These are phyloP conservation scores for Cetradonia linearis DNA, from an alignment of 495 filamentous ascomycete genomes.

Conservation along the genomic window DNA sequence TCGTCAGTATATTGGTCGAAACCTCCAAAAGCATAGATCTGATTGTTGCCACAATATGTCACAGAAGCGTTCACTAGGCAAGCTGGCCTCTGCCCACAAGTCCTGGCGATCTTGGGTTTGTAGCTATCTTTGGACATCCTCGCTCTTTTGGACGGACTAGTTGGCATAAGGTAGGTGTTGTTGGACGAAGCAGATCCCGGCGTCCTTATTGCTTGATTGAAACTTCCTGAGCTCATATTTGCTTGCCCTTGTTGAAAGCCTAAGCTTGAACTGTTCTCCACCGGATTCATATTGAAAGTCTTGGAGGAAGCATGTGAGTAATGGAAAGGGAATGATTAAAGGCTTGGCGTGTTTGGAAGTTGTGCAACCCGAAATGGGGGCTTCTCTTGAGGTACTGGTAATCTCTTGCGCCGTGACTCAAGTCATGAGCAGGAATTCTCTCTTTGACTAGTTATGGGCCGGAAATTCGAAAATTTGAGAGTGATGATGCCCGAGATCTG, in stretches of 20 bases:
- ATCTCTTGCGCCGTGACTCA: neutral
- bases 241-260: slow-evolving; percentile 7
- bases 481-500: slow-evolving; percentile 11
- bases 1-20: slow-evolving; percentile 99
- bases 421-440: neutral
- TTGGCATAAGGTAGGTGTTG: slow-evolving; percentile 78
- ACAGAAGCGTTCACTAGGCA: slow-evolving; percentile 97
- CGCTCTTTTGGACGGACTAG: slow-evolving; percentile 56
- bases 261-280: neutral
- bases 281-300: slow-evolving; percentile 12
- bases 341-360: neutral
- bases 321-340: neutral
- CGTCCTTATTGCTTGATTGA: slow-evolving; percentile 22
- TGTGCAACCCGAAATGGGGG: neutral
- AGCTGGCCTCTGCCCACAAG: slow-evolving; percentile 77
- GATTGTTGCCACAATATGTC: slow-evolving; percentile 89
- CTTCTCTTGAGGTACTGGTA: neutral
- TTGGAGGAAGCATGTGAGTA: neutral
- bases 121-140: slow-evolving; percentile 56
- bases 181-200: slow-evolving; percentile 43
- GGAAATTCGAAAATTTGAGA: neutral
- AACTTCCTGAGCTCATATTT: slow-evolving; percentile 1
- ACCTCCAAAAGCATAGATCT: slow-evolving; percentile 97
- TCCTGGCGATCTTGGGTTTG: slow-evolving; percentile 68
- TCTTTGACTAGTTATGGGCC: neutral